Conservation (phyloP, 2,329 filamentous ascomycete genomes). For the Calonectria honghensis region DNA sequence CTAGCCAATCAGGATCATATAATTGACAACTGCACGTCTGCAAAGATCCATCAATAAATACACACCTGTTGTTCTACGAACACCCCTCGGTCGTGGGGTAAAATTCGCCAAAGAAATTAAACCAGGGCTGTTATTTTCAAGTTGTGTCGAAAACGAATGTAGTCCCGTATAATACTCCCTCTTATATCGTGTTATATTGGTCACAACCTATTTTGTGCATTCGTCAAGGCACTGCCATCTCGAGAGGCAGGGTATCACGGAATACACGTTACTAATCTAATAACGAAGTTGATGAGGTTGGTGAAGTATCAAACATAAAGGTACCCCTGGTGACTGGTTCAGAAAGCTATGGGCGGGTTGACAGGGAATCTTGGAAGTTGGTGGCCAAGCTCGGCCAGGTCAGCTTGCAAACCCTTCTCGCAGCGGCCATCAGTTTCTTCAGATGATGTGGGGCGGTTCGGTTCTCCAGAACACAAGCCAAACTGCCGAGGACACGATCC, state of each 20-base stretch:
- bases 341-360: neutral
- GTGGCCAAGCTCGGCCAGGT: neutral
- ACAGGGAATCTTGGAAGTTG: conserved; percentile 1
- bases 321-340: neutral
- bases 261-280: too few relatives aligned
- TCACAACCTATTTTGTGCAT: neutral
- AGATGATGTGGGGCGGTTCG: conserved; percentile 10
- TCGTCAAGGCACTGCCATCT: neutral
- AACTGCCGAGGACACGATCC: conserved; percentile 11
- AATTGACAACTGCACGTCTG: conserved; percentile 44
- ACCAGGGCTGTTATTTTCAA: conserved; percentile 12
- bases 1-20: conserved; percentile 34
- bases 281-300: neutral
- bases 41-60: conserved; percentile 33
- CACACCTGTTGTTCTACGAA: conserved; percentile 2
- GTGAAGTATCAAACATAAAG: neutral
- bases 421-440: conserved; percentile 2
- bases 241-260: neutral
- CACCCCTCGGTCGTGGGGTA: neutral
- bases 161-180: neutral
- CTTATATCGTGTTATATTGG: neutral
- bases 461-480: conserved; percentile 11
- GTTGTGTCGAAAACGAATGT: neutral
- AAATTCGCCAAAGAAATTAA: conserved; percentile 5
- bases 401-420: neutral